phyloP scores from a whole-genome alignment of 2,329 filamentous ascomycete species.

The Cercospora sp. region DNA sequence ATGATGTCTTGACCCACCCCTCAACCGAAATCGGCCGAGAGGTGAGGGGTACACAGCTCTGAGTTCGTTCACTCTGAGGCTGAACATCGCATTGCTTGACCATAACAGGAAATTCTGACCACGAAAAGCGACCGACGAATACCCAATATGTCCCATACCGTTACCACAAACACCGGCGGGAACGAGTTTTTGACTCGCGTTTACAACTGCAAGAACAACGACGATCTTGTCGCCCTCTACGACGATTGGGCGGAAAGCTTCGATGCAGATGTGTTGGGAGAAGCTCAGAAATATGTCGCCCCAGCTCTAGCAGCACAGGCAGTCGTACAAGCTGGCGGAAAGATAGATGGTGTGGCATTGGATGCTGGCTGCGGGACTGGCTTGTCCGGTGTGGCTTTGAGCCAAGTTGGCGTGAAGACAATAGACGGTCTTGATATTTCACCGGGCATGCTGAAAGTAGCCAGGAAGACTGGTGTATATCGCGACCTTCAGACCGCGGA shows the following conservation, averaged over 20 bases:
- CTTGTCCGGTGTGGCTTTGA: conserved; percentile 52
- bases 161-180: conserved; percentile 20
- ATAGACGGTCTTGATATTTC: conserved; percentile 56
- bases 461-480: conserved; percentile 51
- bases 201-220: conserved; percentile 39
- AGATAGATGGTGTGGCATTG: conserved; percentile 42
- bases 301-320: conserved; percentile 44
- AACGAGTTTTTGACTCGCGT: conserved; percentile 40
- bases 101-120: conserved; percentile 5
- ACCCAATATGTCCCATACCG: conserved; percentile 1
- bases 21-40: conserved; percentile 9
- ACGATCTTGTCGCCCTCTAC: conserved; percentile 45
- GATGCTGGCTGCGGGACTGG: conserved; percentile 58
- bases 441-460: conserved; percentile 54
- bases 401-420: conserved; percentile 44
- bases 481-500: conserved; percentile 49
- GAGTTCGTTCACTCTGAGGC: neutral
- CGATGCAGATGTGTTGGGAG: conserved; percentile 43
- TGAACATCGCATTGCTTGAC: neutral
- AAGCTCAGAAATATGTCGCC: conserved; percentile 43
- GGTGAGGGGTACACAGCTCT: conserved; percentile 7
- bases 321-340: conserved; percentile 25
- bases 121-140: neutral
- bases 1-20: conserved; percentile 4
- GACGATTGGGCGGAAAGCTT: conserved; percentile 50